Conservation (phyloP, 1,139 yeast species). For the Suhomyces choctaworum region DNA sequence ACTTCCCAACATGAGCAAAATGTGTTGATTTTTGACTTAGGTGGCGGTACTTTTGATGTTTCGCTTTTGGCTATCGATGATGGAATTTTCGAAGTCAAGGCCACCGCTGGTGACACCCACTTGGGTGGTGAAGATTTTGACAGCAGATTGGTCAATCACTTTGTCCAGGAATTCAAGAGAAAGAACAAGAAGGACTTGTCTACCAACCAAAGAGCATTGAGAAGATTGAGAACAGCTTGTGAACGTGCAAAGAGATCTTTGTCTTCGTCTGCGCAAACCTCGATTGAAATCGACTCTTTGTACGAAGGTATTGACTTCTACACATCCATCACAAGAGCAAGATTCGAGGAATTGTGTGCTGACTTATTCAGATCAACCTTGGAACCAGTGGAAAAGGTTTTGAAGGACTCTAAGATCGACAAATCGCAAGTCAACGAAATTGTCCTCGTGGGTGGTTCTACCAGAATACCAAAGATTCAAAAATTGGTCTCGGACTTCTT, state of each 20-base stretch:
- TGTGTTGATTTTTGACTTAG: conserved; percentile 49
- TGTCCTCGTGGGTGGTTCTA: conserved; percentile 89
- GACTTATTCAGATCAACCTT: conserved; percentile 81
- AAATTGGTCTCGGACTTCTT: conserved; percentile 83
- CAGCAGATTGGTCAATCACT: conserved; percentile 76
- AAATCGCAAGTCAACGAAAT: conserved; percentile 82
- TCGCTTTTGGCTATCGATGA: conserved; percentile 26
- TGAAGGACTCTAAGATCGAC: conserved; percentile 77
- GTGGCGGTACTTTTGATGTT: conserved; percentile 55
- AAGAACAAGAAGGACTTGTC: conserved; percentile 77
- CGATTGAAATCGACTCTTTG: conserved; percentile 82
- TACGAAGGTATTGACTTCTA: conserved; percentile 80
- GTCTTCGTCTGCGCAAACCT: conserved; percentile 83
- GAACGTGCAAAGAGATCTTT: conserved; percentile 91
- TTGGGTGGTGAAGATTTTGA: conserved; percentile 60
- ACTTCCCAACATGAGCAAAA: conserved; percentile 22
- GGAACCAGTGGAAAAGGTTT: conserved; percentile 84
- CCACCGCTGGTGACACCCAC: conserved; percentile 31
- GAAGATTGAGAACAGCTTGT: conserved; percentile 89
- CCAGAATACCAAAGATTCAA: conserved; percentile 93
- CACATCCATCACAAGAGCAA: conserved; percentile 83
- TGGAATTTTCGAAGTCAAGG: conserved; percentile 27
- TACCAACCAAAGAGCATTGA: conserved; percentile 75
- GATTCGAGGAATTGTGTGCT: conserved; percentile 87
- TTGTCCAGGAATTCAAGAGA: conserved; percentile 82